Percentiles rank a stretch among this genome's conserved stretches.
These are phyloP conservation scores for Artemisia annua DNA, from an alignment of 129 eudicot genomes.

Conservation along the genomic window DNA sequence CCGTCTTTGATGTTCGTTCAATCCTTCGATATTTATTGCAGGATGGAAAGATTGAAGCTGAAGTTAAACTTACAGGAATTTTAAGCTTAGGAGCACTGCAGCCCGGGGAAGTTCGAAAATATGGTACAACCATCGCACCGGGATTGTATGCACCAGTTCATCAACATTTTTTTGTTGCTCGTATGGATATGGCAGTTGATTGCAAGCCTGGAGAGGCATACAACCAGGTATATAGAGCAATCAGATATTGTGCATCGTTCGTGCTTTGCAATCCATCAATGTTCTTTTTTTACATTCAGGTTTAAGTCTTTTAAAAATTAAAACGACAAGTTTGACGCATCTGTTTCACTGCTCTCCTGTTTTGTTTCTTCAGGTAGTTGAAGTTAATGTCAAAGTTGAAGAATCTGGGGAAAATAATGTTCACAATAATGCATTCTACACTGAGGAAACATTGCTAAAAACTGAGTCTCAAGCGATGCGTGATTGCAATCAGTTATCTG, in stretches of 20 bases:
- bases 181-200: constrained; percentile 92
- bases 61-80: constrained; percentile 90
- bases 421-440: constrained; percentile 88
- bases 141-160: constrained; percentile 95
- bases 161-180: constrained; percentile 90
- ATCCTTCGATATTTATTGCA: constrained; percentile 30
- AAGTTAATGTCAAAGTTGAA: constrained; percentile 85
- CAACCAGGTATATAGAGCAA: constrained; percentile 54
- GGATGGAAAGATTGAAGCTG: constrained; percentile 97
- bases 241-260: neutral
- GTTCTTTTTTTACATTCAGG: neutral
- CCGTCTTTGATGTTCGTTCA: neutral
- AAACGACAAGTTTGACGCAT: constrained; percentile 9
- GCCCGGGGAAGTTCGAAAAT: constrained; percentile 79
- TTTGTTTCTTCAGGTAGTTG: constrained; percentile 62
- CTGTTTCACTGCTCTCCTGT: constrained; percentile 8
- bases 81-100: constrained; percentile 89
- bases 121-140: constrained; percentile 87
- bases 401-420: constrained; percentile 79
- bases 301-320: neutral
- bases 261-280: neutral
- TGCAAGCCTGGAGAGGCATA: constrained; percentile 83
- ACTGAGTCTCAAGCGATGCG: constrained; percentile 89
- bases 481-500: constrained; percentile 79
- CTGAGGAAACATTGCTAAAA: constrained; percentile 81